Evolutionary conservation across 192 early-diverging fungal genomes (phyloP).

Genomic region (Podila clonocystis): DNA sequence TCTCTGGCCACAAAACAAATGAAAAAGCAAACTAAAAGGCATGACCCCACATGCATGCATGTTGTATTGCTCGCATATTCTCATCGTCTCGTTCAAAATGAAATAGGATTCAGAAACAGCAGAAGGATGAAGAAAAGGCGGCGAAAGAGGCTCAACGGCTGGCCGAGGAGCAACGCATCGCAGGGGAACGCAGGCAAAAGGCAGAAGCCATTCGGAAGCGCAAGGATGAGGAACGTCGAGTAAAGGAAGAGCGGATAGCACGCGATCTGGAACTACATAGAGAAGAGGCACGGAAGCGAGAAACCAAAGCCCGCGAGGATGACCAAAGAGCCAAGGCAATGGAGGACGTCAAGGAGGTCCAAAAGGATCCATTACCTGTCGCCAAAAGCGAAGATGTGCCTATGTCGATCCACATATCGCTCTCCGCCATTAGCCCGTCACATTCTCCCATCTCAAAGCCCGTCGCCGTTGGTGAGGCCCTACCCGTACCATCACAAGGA

Average conservation of each 20-base stretch:
- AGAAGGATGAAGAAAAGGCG: slow-evolving; percentile 74
- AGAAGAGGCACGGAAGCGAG: slow-evolving; percentile 61
- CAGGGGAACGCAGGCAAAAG: slow-evolving; percentile 56
- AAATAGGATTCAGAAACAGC: slow-evolving; percentile 70
- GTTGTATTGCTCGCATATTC: neutral
- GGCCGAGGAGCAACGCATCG: slow-evolving; percentile 55
- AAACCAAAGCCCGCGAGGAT: slow-evolving; percentile 57
- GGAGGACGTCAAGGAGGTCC: slow-evolving; percentile 11
- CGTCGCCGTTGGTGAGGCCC: too few species aligned
- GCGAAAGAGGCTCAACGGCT: slow-evolving; percentile 64
- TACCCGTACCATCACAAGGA: too few species aligned
- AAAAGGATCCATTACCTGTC: too few species aligned
- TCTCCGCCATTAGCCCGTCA: too few species aligned
- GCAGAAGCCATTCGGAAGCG: slow-evolving; percentile 70
- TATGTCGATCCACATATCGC: too few species aligned
- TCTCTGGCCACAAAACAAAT: too few species aligned
- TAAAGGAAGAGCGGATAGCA: slow-evolving; percentile 63
- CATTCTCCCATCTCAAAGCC: too few species aligned
- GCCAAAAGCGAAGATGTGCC: too few species aligned
- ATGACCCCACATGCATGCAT: neutral
- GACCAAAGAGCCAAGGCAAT: slow-evolving; percentile 56
- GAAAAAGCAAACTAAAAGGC: too few species aligned
- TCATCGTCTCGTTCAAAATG: neutral
- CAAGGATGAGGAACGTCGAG: slow-evolving; percentile 65
- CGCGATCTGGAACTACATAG: slow-evolving; percentile 59